phyloP scores from a whole-genome alignment of 352 stramenopile species.

The Poterioochromonas sp. region DNA sequence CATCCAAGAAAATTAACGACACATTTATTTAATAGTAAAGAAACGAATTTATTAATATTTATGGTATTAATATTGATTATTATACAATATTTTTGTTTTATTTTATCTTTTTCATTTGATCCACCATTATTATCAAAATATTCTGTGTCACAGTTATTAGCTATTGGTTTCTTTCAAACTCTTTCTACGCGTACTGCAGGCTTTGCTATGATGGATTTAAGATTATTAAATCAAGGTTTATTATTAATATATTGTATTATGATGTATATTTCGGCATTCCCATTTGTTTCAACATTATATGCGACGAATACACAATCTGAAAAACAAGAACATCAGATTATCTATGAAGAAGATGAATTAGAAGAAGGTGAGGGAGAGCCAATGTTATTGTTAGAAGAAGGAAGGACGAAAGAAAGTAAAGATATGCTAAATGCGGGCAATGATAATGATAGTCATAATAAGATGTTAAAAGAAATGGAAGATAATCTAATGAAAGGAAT shows the following conservation, averaged over 20 bases:
- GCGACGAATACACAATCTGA: too few relatives aligned
- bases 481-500: too few relatives aligned
- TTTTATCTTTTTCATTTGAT: neutral
- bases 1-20: neutral
- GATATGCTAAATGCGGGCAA: too few relatives aligned
- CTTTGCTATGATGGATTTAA: constrained; percentile 12
- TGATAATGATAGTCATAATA: too few relatives aligned
- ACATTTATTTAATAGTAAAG: neutral
- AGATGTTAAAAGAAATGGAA: too few relatives aligned
- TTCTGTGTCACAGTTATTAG: neutral
- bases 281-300: neutral
- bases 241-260: neutral
- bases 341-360: too few relatives aligned
- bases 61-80: neutral
- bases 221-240: constrained; percentile 1
- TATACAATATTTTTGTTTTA: constrained; percentile 6
- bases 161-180: constrained; percentile 13
- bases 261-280: constrained; percentile 24
- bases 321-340: too few relatives aligned
- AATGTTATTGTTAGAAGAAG: too few relatives aligned
- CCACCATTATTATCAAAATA: neutral
- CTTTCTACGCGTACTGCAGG: neutral
- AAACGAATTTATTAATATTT: neutral
- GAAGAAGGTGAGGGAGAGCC: too few relatives aligned
- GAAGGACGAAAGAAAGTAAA: too few relatives aligned